phyloP scores from a whole-genome alignment of 441 rosid genomes.

The Geranium incanum region DNA sequence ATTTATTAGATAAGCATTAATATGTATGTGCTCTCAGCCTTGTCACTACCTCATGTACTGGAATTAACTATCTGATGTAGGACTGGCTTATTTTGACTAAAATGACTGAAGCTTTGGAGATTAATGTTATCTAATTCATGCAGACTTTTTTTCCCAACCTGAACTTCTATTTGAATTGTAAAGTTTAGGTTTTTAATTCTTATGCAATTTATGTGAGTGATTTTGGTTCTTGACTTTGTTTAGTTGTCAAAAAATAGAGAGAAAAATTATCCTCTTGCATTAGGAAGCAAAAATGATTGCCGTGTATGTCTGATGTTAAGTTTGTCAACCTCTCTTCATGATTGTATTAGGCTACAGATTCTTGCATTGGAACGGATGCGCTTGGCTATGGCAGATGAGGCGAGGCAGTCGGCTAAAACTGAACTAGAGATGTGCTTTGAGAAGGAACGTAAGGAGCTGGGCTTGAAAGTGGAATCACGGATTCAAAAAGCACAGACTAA shows the following conservation, averaged over 20 bases:
- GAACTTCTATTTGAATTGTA: not conserved
- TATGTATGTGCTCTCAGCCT: not conserved
- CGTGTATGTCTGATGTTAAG: not conserved
- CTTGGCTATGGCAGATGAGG: conserved; percentile 74
- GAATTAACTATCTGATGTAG: not conserved
- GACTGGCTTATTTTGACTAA: not conserved
- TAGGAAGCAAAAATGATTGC: not conserved
- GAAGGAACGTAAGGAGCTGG: conserved; percentile 79
- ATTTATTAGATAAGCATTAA: not conserved
- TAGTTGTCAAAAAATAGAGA: not conserved
- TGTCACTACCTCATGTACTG: not conserved
- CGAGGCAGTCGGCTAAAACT: conserved; percentile 83
- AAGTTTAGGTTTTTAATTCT: not conserved
- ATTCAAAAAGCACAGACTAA: conserved; percentile 84
- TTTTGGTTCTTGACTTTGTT: not conserved
- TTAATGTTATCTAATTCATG: not conserved
- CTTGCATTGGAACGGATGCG: conserved; percentile 76
- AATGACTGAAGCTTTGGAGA: not conserved
- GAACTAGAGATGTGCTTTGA: conserved; percentile 68
- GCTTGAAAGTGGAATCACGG: conserved; percentile 64
- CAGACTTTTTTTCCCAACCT: not conserved
- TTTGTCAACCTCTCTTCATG: not conserved
- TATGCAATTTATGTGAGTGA: not conserved
- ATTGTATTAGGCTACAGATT: conserved; percentile 50
- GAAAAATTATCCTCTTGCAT: not conserved